Evolutionary conservation across 495 filamentous ascomycete genomes (phyloP).

Genomic region (Letharia columbiana): DNA sequence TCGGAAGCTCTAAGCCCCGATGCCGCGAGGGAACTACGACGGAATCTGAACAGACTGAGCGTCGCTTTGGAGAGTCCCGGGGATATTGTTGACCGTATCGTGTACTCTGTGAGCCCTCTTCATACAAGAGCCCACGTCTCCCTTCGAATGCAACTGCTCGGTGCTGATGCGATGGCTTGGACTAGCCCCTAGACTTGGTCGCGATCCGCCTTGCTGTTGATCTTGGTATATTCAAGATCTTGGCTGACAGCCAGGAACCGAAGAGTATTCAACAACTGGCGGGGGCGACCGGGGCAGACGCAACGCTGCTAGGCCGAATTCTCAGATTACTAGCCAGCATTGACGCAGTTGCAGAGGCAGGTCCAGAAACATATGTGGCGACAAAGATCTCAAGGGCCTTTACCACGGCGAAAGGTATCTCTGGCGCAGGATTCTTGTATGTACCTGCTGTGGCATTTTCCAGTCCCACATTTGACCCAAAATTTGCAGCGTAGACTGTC

Average conservation of each 20-base stretch:
- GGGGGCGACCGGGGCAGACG: neutral
- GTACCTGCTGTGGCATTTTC: neutral
- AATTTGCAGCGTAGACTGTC: neutral
- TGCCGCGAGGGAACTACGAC: neutral
- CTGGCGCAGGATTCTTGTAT: neutral
- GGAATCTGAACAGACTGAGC: neutral
- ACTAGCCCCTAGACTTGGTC: neutral
- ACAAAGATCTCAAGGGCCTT: neutral
- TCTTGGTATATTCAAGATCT: neutral
- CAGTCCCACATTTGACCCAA: slow-evolving; percentile 18
- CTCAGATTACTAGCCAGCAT: slow-evolving; percentile 36
- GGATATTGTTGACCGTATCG: neutral
- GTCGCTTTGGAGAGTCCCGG: neutral
- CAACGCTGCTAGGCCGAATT: slow-evolving; percentile 1
- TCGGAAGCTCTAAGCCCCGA: neutral
- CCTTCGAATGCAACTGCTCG: neutral
- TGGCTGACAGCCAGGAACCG: neutral
- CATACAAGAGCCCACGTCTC: neutral
- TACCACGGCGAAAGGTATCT: neutral
- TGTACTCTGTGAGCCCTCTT: neutral
- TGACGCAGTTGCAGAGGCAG: slow-evolving; percentile 28
- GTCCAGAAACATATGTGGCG: neutral
- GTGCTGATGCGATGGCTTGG: neutral
- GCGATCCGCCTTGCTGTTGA: neutral
- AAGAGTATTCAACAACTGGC: neutral